Evolutionary conservation across 768 basidiomycete genomes (phyloP), one percentile per base, ranked within the genome.

Genomic region (Fomitopsis pulvina): DNA sequence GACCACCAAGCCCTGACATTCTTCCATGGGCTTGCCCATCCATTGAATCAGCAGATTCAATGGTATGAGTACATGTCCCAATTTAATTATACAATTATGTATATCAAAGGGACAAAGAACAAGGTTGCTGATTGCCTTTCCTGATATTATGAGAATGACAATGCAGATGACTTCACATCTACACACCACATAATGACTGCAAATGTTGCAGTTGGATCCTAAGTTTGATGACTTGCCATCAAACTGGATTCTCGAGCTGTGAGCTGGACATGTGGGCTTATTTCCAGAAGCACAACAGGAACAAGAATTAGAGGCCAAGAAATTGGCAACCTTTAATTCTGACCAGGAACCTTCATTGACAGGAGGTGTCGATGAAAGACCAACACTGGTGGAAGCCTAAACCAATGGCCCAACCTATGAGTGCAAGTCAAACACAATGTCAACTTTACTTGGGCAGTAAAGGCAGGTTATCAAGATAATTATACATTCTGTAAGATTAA

Each of bases 51-150:
- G n/a, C 68, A 64, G 40, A 32, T 49, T 6, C 45, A 62, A 6
- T 71, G 69, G 68, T 53, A 54, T 28, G 65, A 70, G 14, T 69
- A 60, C 42, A 21, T 68, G 12, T 54, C 52, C 0, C 10, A 52
- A 2, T 69, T 69, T 44, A 50, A 68, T 34, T 59, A 51, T 29
- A 53, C 62, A 16, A 62, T 66, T 2, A n/a, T 24, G 4, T 61
- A 66, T 49, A 58, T 63, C 0, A 53, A 60, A n/a, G 66, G 64
- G 0, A 38, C 16, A 0, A 37, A 32, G 0, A 68, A 68, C 28
- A 63, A 57, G 18, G 64, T 69, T 2, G 66, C 62, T 0, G 66
- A 69, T 44, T 53, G 51, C 14, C 32, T 69, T 1, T 69, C 67
- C 0, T 52, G 60, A 0, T 60, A 68, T 53, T 71, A 65, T 38